phyloP scores from a whole-genome alignment of 345 rosid species.

The Populus euphratica region DNA sequence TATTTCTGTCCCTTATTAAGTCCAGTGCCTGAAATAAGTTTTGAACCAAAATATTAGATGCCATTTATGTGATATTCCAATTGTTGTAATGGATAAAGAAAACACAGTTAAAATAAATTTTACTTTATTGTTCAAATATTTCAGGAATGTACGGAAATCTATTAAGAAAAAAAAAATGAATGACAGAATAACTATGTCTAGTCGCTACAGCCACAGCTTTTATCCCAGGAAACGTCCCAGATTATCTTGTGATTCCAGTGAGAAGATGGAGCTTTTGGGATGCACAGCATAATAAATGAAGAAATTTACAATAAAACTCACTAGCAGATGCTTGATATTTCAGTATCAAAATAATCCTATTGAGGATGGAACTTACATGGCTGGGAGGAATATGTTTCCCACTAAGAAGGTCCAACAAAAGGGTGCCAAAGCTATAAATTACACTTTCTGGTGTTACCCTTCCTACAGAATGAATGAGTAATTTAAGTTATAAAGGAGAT shows the following conservation, averaged over 20 bases:
- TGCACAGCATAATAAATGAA: not conserved
- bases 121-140: not conserved
- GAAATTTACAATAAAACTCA: not conserved
- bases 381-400: slow-evolving; percentile 98
- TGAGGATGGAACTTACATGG: slow-evolving; percentile 51
- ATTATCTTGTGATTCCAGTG: not conserved
- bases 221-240: not conserved
- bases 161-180: not conserved
- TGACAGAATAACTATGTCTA: not conserved
- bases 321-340: not conserved
- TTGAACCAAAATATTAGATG: slow-evolving; percentile 1
- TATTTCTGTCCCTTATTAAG: slow-evolving; percentile 76
- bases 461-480: slow-evolving; percentile 43
- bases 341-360: not conserved
- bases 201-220: not conserved
- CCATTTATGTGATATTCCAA: not conserved
- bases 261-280: not conserved
- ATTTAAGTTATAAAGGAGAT: not conserved
- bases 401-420: slow-evolving; percentile 84
- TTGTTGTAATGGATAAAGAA: not conserved
- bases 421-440: slow-evolving; percentile 84
- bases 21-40: slow-evolving; percentile 69
- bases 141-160: not conserved
- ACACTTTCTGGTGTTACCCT: slow-evolving; percentile 87
- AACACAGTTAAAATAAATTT: not conserved